Conservation (phyloP, 306 rosid species). For the Quercus engelmannii region DNA sequence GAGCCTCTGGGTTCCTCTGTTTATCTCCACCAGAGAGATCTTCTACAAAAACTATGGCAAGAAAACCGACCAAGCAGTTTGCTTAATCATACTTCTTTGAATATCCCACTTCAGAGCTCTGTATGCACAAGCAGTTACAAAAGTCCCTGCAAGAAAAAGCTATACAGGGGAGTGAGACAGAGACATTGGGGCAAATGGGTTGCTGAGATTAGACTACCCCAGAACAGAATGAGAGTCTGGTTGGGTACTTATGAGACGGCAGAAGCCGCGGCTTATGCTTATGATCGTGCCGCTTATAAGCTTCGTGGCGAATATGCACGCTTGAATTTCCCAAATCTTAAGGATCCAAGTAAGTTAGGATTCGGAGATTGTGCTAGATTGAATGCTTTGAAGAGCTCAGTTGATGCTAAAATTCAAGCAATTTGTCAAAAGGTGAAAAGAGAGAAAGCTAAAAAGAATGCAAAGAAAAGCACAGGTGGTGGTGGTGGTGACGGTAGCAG, state of each 20-base stretch:
- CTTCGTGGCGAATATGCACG: conserved; percentile 96
- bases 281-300: conserved; percentile 93
- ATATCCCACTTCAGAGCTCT: conserved; percentile 14
- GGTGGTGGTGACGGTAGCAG: background rate
- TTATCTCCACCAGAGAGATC: conserved; percentile 72
- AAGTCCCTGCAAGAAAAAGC: conserved; percentile 54
- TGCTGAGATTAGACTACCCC: conserved; percentile 93
- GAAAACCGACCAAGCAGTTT: conserved; percentile 32
- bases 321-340: conserved; percentile 77
- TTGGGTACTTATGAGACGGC: conserved; percentile 89
- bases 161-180: conserved; percentile 98
- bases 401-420: conserved; percentile 87
- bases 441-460: conserved; percentile 59
- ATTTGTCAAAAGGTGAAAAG: conserved; percentile 79
- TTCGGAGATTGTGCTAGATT: conserved; percentile 49
- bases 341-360: conserved; percentile 63
- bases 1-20: conserved; percentile 72
- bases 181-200: conserved; percentile 99
- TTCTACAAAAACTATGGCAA: conserved; percentile 60
- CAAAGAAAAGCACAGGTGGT: conserved; percentile 31
- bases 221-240: conserved; percentile 97
- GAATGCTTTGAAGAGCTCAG: conserved; percentile 61
- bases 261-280: conserved; percentile 94
- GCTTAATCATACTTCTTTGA: background rate
- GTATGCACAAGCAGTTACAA: conserved; percentile 1